A percentile compares a stretch with the other conserved stretches of the same genome.
These are phyloP conservation scores for Yarrowia bubula DNA, from an alignment of 805 yeast genomes.

Conservation along the genomic window DNA sequence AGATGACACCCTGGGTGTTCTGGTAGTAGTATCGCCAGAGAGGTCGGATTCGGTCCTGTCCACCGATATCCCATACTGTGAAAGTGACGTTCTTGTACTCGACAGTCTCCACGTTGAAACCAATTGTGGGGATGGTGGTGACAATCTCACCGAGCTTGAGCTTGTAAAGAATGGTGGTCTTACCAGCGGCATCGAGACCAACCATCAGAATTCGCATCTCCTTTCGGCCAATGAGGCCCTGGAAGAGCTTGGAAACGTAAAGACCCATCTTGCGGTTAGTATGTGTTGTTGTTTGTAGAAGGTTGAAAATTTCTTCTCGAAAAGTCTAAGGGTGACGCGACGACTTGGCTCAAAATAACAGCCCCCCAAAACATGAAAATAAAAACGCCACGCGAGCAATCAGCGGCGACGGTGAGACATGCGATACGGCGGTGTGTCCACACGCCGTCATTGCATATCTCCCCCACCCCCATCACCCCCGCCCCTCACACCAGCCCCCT, in stretches of 20 bases:
- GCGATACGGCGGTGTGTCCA: not conserved
- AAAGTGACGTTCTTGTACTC: constrained; percentile 95
- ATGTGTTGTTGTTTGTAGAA: constrained; percentile 13
- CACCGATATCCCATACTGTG: constrained; percentile 99
- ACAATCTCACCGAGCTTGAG: constrained; percentile 94
- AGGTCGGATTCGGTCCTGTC: constrained; percentile 98
- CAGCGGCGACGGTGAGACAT: not conserved
- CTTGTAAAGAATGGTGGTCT: constrained; percentile 93
- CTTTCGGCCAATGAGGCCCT: constrained; percentile 94
- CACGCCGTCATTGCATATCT: not conserved
- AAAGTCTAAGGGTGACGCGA: constrained; percentile 26
- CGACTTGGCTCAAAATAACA: not conserved
- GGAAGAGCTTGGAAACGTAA: constrained; percentile 88
- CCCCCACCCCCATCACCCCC: not conserved
- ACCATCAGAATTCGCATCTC: constrained; percentile 98
- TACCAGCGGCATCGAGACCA: constrained; percentile 98
- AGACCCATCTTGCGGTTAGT: constrained; percentile 69
- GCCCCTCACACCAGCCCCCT: not conserved
- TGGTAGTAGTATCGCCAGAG: constrained; percentile 99
- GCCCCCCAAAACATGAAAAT: not conserved
- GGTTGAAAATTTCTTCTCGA: constrained; percentile 22
- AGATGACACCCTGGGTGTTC: constrained; percentile 97
- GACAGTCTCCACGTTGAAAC: constrained; percentile 96
- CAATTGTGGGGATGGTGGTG: constrained; percentile 94
- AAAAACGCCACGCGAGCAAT: constrained; percentile 19